Evolutionary conservation across 345 rosid species (phyloP).

Genomic region (Schrenkiella parvula): DNA sequence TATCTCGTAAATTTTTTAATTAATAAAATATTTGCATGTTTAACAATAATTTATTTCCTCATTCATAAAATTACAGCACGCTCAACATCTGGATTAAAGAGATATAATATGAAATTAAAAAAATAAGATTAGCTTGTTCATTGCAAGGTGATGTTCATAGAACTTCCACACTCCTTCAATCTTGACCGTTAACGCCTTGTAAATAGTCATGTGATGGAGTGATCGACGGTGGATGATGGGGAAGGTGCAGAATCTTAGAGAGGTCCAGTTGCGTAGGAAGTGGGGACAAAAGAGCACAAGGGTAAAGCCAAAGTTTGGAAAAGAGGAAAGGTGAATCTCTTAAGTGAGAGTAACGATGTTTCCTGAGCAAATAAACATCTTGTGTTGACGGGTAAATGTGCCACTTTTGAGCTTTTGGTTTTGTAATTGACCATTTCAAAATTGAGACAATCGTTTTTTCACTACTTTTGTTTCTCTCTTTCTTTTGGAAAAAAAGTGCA

Average conservation of each 20-base stretch:
- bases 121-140: not conserved
- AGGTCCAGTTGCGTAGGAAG: not conserved
- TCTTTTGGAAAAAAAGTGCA: not conserved
- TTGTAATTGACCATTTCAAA: not conserved
- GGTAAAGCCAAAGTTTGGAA: constrained; percentile 20
- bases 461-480: not conserved
- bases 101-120: not conserved
- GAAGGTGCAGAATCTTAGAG: constrained; percentile 4
- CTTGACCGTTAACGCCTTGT: not conserved
- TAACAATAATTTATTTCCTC: too few species aligned
- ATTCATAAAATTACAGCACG: constrained; percentile 24
- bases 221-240: constrained; percentile 1
- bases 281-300: constrained; percentile 15
- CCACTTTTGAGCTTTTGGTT: not conserved
- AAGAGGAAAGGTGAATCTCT: constrained; percentile 20
- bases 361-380: not conserved
- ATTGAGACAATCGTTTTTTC: not conserved
- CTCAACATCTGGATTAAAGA: constrained; percentile 1
- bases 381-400: not conserved
- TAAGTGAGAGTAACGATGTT: not conserved
- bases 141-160: constrained; percentile 1
- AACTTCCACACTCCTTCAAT: not conserved
- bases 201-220: not conserved
- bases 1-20: too few species aligned
- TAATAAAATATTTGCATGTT: too few species aligned